A percentile compares a stretch with the other conserved stretches of the same genome.
phyloP scores from a whole-genome alignment of 179 eudicot species.

The Amaranthus tricolor region DNA sequence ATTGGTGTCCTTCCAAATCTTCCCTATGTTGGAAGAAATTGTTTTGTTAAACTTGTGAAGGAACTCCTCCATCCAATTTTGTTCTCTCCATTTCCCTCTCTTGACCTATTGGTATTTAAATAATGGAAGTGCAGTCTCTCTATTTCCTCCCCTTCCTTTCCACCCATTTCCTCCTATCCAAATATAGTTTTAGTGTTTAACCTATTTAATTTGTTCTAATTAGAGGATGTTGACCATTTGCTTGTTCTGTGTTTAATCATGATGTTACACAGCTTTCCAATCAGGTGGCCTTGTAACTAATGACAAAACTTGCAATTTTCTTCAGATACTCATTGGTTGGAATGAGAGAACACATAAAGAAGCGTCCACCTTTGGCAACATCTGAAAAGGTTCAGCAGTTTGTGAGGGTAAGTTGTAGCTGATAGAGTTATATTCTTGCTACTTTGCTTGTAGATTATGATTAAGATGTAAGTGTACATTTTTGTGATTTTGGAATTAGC shows the following conservation, averaged over 20 bases:
- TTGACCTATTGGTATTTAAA: too few species aligned
- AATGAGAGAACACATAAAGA: slow-evolving; percentile 94
- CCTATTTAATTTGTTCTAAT: background rate
- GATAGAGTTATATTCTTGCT: background rate
- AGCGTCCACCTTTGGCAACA: slow-evolving; percentile 95
- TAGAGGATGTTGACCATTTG: slow-evolving; percentile 10
- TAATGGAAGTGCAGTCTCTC: too few species aligned
- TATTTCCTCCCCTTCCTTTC: too few species aligned
- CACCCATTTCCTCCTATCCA: too few species aligned
- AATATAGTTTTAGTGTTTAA: background rate
- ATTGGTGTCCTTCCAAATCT: too few species aligned
- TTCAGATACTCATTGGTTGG: slow-evolving; percentile 78
- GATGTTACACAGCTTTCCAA: background rate
- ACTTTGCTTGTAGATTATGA: slow-evolving; percentile 3
- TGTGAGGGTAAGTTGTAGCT: slow-evolving; percentile 62
- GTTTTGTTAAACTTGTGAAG: too few species aligned
- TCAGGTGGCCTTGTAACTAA: background rate
- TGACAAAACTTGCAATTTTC: slow-evolving; percentile 11
- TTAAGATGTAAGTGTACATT: background rate
- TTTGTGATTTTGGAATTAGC: background rate
- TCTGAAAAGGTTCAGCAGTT: slow-evolving; percentile 94
- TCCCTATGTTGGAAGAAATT: too few species aligned
- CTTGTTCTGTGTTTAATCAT: background rate
- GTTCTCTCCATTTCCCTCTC: too few species aligned
- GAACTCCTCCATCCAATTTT: too few species aligned